Conservation (phyloP, 2,329 filamentous ascomycete genomes). For the Neofusicoccum kwambonambiense region DNA sequence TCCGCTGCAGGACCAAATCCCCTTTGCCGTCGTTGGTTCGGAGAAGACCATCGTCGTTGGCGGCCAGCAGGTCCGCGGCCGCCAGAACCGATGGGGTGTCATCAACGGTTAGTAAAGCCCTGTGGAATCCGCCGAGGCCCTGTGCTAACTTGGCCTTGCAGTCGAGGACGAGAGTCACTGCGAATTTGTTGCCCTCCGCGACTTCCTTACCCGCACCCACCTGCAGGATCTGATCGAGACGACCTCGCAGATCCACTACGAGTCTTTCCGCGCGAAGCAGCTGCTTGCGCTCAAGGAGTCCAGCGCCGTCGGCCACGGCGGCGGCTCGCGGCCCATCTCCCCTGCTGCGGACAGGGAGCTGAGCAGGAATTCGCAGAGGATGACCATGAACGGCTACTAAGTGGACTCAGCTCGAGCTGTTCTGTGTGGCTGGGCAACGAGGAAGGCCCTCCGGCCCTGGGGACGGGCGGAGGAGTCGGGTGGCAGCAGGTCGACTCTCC, state of each 20-base stretch:
- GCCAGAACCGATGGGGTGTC: constrained; percentile 98
- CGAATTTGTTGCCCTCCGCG: constrained; percentile 97
- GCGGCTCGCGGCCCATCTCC: constrained; percentile 85
- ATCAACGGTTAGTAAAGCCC: constrained; percentile 64
- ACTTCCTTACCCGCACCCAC: constrained; percentile 98
- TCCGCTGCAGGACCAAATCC: constrained; percentile 75
- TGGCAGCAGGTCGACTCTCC: constrained; percentile 4
- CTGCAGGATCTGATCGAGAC: constrained; percentile 99
- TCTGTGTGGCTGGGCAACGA: not conserved
- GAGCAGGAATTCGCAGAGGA: constrained; percentile 93
- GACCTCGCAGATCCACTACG: constrained; percentile 99
- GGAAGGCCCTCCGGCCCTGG: not conserved
- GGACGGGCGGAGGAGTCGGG: not conserved
- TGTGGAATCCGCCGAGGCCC: not conserved
- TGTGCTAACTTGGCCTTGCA: constrained; percentile 19
- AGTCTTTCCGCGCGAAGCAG: constrained; percentile 99
- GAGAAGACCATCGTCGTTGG: constrained; percentile 98
- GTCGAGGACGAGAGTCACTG: constrained; percentile 99
- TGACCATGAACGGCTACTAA: constrained; percentile 99
- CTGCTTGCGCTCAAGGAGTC: constrained; percentile 96
- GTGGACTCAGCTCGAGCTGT: not conserved
- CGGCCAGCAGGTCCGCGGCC: constrained; percentile 94
- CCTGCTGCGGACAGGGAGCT: constrained; percentile 92
- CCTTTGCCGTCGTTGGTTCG: constrained; percentile 95
- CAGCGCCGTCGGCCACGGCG: constrained; percentile 67